phyloP scores from a whole-genome alignment of 208 protist genomes.

The Crithidia acanthocephali region DNA sequence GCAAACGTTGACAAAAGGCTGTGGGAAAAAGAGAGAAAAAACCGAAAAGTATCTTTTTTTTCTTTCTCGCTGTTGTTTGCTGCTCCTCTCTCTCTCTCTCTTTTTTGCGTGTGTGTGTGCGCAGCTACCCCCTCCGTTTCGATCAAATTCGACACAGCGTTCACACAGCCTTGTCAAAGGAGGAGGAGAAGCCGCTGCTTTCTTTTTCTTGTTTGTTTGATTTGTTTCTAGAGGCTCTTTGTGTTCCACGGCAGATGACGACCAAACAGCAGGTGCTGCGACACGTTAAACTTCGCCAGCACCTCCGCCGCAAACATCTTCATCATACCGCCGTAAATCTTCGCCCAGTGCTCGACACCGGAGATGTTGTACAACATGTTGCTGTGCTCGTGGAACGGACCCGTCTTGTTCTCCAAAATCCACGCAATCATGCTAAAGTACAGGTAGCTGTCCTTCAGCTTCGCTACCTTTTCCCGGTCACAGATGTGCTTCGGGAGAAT shows the following conservation, averaged over 20 bases:
- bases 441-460: slow-evolving; percentile 50
- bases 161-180: too few species aligned
- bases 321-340: slow-evolving; percentile 91
- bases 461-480: slow-evolving; percentile 42
- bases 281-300: slow-evolving; percentile 94
- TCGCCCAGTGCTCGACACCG: slow-evolving; percentile 83
- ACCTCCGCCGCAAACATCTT: slow-evolving; percentile 97
- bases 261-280: slow-evolving; percentile 96
- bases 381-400: slow-evolving; percentile 93
- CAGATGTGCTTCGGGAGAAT: slow-evolving; percentile 83
- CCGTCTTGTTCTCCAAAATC: slow-evolving; percentile 88
- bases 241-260: slow-evolving; percentile 82
- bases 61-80: too few species aligned
- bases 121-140: too few species aligned
- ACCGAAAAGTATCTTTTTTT: too few species aligned
- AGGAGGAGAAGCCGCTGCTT: too few species aligned
- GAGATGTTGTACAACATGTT: slow-evolving; percentile 94
- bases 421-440: slow-evolving; percentile 85
- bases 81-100: too few species aligned
- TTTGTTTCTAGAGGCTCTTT: slow-evolving; percentile 23
- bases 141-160: too few species aligned
- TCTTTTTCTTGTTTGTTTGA: not conserved
- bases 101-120: too few species aligned
- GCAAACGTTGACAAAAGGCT: too few species aligned
- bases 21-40: too few species aligned